Evolutionary conservation across 208 protist genomes (phyloP), one percentile per base, ranked within the genome.

Genomic region (Leishmania aethiopica): DNA sequence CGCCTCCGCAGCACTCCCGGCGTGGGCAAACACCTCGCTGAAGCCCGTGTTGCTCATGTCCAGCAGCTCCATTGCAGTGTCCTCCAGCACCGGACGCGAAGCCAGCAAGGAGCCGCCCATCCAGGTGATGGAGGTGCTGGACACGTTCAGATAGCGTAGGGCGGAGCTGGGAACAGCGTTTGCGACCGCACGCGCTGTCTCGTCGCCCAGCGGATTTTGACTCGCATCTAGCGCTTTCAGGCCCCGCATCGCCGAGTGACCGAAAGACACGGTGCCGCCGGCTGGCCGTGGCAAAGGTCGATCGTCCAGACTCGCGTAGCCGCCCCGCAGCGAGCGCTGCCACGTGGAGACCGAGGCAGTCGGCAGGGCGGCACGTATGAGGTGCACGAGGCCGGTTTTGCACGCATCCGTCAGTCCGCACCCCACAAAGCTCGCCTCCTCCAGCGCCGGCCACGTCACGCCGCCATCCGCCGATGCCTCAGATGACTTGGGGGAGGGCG

Each of bases 331-430:
- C 32, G 92, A 93, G 59, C 81, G 76, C 74, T 83, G 86, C 90
- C 89, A 94, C 73, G 42, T 40, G 59, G 77, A 70, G 25, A n/a
- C 62, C 66, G 83, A 75, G 51, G 78, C 80, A 59, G 81, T 53
- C 51, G 84, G 76, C 64, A 85, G 66, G 66, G 77, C 81, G 1
- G 77, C 76, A 13, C 82, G 73, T 32, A 94, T 80, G 57, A 94
- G 86, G 40, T 74, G 80, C 45, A 88, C 86, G n/a, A 96, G 74
- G 28, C 84, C 86, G 25, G 82, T 75, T 19, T 83, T 79, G 79
- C 84, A 88, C 5, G 42, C 64, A 80, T 96, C 92, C 17, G 89
- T 91, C 70, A 96, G 77, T 3, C 82, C 88, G 69, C 92, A 96
- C 69, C 91, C 83, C 4, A 85, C 83, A 66, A 96, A 92, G 57